Percentiles rank a stretch among this genome's conserved stretches.
phyloP scores from a whole-genome alignment of 768 basidiomycete species.

The Boletus edulis region DNA sequence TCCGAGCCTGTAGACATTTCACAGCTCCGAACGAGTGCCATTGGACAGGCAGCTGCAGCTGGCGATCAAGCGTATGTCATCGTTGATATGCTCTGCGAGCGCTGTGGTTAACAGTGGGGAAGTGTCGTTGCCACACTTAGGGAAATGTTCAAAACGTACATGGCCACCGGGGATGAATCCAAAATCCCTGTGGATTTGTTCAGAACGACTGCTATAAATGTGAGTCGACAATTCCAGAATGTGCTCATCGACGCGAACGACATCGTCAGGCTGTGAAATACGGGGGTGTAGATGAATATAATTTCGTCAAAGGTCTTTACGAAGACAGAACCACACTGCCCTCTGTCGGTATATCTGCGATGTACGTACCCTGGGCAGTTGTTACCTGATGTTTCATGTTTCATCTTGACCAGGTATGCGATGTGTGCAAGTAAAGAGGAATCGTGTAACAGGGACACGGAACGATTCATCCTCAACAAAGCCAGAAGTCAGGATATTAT shows the following conservation, averaged over 20 bases:
- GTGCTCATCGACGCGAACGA: conserved; percentile 1
- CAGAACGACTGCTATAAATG: conserved; percentile 48
- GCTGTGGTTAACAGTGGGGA: not conserved
- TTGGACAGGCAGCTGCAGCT: conserved; percentile 51
- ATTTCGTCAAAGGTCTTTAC: conserved; percentile 65
- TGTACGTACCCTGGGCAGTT: conserved; percentile 40
- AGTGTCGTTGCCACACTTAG: conserved; percentile 77
- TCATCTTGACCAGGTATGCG: conserved; percentile 45
- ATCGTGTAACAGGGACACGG: conserved; percentile 57
- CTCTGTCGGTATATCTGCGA: conserved; percentile 60
- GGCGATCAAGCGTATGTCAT: conserved; percentile 40
- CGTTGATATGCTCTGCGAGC: not conserved
- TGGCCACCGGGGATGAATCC: conserved; percentile 71
- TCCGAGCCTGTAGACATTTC: conserved; percentile 66
- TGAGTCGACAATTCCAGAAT: conserved; percentile 29
- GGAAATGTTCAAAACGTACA: conserved; percentile 66
- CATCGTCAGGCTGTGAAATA: conserved; percentile 60
- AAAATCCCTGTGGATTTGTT: conserved; percentile 81
- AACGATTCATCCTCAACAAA: conserved; percentile 54
- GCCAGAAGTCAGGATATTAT: conserved; percentile 60
- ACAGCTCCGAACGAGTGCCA: conserved; percentile 72
- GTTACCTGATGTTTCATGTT: not conserved
- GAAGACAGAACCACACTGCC: conserved; percentile 74
- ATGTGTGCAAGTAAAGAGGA: conserved; percentile 60
- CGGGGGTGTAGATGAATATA: conserved; percentile 74